phyloP scores from a whole-genome alignment of 2,329 filamentous ascomycete genomes.

The Colletotrichum aenigma region DNA sequence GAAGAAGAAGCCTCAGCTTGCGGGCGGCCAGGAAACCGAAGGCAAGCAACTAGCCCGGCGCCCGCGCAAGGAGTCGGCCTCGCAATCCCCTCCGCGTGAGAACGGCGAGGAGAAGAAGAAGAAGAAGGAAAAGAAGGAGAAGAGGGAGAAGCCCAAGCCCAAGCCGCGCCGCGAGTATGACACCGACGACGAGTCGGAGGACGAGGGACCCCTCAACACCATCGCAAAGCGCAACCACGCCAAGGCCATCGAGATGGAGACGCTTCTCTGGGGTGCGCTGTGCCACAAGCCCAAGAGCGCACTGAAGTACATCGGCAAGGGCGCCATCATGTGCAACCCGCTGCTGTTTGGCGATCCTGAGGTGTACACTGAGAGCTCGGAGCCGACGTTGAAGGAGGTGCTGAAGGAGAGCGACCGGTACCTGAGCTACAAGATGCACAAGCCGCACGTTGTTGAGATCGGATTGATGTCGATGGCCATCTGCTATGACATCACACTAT shows the following conservation, averaged over 20 bases:
- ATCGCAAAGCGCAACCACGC: constrained; percentile 42
- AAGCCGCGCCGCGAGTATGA: not conserved
- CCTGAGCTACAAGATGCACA: constrained; percentile 35
- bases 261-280: constrained; percentile 40
- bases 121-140: constrained; percentile 6
- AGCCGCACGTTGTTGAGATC: constrained; percentile 38
- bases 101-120: constrained; percentile 7
- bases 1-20: constrained; percentile 15
- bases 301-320: constrained; percentile 40
- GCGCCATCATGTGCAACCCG: constrained; percentile 41
- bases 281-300: constrained; percentile 38
- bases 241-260: constrained; percentile 40
- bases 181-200: constrained; percentile 10
- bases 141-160: not conserved
- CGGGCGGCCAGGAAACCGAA: not conserved
- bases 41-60: constrained; percentile 16
- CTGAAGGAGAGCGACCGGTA: constrained; percentile 30
- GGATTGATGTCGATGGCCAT: constrained; percentile 40
- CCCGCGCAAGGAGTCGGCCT: constrained; percentile 5
- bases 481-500: constrained; percentile 36
- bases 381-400: constrained; percentile 31
- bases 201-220: constrained; percentile 28
- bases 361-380: constrained; percentile 27
- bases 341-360: constrained; percentile 30
- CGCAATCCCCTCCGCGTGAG: not conserved